Percentiles rank a stretch among this genome's conserved stretches.
phyloP scores from a whole-genome alignment of 495 filamentous ascomycete species.

The Penicillium subrubescens region DNA sequence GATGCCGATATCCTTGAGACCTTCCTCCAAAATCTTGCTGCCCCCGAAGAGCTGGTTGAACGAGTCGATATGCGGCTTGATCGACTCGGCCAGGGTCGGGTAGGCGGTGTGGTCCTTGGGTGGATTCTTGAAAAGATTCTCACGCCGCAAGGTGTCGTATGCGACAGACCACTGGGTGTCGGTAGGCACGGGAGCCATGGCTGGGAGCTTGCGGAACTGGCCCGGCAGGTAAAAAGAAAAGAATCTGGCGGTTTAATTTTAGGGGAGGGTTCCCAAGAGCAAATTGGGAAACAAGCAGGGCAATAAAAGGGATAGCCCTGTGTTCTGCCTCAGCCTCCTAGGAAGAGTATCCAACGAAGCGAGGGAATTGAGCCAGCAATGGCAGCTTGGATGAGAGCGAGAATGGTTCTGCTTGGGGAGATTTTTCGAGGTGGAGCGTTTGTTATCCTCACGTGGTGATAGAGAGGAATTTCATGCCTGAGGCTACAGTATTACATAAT shows the following conservation, averaged over 20 bases:
- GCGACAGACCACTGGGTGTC: conserved; percentile 76
- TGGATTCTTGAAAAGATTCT: conserved; percentile 84
- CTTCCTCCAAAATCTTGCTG: conserved; percentile 70
- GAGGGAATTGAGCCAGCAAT: conserved; percentile 33
- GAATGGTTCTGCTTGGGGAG: conserved; percentile 38
- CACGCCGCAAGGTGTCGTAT: conserved; percentile 78
- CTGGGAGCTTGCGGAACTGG: conserved; percentile 23
- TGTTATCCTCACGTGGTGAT: conserved; percentile 54
- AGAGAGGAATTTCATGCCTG: conserved; percentile 12
- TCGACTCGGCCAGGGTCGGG: conserved; percentile 77
- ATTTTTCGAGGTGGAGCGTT: conserved; percentile 52
- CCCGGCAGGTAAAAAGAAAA: conserved; percentile 21
- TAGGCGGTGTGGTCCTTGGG: conserved; percentile 87
- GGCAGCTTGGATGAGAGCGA: conserved; percentile 31
- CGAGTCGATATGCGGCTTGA: conserved; percentile 88
- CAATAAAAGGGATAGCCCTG: conserved; percentile 7
- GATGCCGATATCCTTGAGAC: conserved; percentile 83
- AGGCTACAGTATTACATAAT: neutral
- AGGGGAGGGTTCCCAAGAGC: neutral
- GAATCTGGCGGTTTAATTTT: neutral
- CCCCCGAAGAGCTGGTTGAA: conserved; percentile 90
- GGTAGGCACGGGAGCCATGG: conserved; percentile 57
- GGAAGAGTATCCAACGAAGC: conserved; percentile 17
- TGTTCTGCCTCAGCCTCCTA: conserved; percentile 27
- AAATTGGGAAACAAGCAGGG: neutral